Evolutionary conservation across 495 filamentous ascomycete genomes (phyloP).

Genomic region (Terfezia claveryi): DNA sequence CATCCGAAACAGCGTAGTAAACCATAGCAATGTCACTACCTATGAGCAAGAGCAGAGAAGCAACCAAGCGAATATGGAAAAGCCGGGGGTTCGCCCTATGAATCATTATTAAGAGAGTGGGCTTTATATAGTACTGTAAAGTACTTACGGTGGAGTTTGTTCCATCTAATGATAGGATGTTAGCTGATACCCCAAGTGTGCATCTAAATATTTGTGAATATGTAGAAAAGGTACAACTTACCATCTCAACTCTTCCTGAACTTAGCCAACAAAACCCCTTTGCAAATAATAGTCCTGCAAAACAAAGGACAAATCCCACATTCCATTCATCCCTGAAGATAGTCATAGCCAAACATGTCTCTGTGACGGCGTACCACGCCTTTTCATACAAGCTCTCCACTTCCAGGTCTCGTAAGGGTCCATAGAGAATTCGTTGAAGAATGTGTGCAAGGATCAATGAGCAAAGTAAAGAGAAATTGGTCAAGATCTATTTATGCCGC

Average conservation of each 20-base stretch:
- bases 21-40: constrained; percentile 57
- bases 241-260: constrained; percentile 74
- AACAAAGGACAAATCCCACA: constrained; percentile 87
- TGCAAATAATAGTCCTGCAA: constrained; percentile 68
- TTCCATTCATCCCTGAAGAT: constrained; percentile 92
- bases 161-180: constrained; percentile 25
- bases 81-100: constrained; percentile 46
- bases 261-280: constrained; percentile 98
- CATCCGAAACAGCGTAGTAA: constrained; percentile 54
- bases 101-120: too few relatives aligned
- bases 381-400: constrained; percentile 93
- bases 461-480: constrained; percentile 62
- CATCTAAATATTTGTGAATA: background rate
- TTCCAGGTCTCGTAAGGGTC: constrained; percentile 75
- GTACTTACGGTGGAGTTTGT: constrained; percentile 53
- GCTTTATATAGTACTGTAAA: background rate
- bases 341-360: constrained; percentile 96
- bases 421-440: constrained; percentile 76
- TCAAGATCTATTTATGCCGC: constrained; percentile 42
- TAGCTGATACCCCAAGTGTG: too few relatives aligned
- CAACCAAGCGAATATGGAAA: constrained; percentile 65
- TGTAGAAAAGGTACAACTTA: constrained; percentile 20
- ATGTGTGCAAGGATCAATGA: constrained; percentile 59
- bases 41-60: constrained; percentile 57
- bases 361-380: constrained; percentile 89